Evolutionary conservation across 805 yeast species (phyloP), one percentile per base, ranked within the genome.

Genomic region (Suhomyces tanzawaensis): DNA sequence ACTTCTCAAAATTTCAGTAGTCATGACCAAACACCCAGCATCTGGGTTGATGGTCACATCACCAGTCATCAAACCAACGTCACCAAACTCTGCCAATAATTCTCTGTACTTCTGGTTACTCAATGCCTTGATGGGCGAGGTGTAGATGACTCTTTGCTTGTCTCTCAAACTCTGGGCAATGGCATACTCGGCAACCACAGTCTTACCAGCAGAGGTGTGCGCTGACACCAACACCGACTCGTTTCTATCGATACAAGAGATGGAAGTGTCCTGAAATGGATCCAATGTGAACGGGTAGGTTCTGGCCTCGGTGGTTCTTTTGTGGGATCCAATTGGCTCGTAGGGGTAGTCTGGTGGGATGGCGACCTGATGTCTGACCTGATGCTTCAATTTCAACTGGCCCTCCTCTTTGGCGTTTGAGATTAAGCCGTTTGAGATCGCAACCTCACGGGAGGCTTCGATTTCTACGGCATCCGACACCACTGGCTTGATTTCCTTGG

Each of bases 51-150:
- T 93, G 18, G 97, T 91, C 31, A 93, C 96, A 74, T 93, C 99
- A 62, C 99, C 99, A 9, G 99, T 93, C 95, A 93, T 93, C 44
- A 93, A 74, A 35, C 99, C 99, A 21, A 93, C 98, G 60, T 93
- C 98, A 16, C 93, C 91, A 69, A 93, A 87, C 54, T 90, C 95
- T 2, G 95, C 95, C 40, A 82, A 71, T 49, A 93, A 71, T 60
- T 90, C 98, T 66, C 98, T 77, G 57, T 86, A 90, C 57, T 90
- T 90, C 64, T 90, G 98, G 60, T 90, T 90, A 52, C 95, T 85
- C 60, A 90, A 74, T 0, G 97, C 97, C 59, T 90, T 90, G 58
- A 90, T 90, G 3, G 97, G 97, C 4, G 96, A 89, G 0, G 97
- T 90, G 57, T 90, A 90, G 44, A 90, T 90, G 37, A 90, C 97